Evolutionary conservation across 805 yeast species (phyloP), one percentile per base, ranked within the genome.

Genomic region (Ogataea nakhonphanomensis): DNA sequence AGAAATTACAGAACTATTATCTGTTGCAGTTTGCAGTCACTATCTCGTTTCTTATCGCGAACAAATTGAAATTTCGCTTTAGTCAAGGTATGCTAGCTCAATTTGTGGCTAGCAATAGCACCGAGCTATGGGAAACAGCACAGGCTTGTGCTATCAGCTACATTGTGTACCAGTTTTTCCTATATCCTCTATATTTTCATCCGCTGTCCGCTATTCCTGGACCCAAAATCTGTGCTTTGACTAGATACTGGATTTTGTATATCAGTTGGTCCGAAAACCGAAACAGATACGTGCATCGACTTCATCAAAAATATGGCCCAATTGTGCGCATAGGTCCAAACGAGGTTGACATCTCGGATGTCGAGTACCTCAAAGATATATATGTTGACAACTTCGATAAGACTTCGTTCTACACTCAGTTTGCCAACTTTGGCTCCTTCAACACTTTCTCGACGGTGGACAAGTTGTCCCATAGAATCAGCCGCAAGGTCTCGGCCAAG

Each of bases 251-350:
- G 57, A 65, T 67, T 13, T 57, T 71, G 25, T 69, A 68, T 38
- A 64, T 61, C 33, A 65, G 73, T 30, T 65, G 77, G 65, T 45
- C 59, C 9, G 78, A 73, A 43, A 69, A 73, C 43, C 66, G 84
- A 40, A 77, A 70, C 45, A 61, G 64, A 24, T 65, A 61, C 26
- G 73, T 81, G 3, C 73, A 78, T 41, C 28, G 54, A 3, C 59
- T 81, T 42, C 90, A 83, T 51, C 33, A 55, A 33, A 55, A 62
- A 42, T 79, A 79, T 50, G 90, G 89, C 1, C 72, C 81, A 7
- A 74, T 81, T 3, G 78, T 83, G 5, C 64, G 83, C 15, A 58
- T 83, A 10, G 70, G 78, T 1, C 88, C 89, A 2, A 59, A 64
- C 17, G 88, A 81, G 49, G 64, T 83, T 13, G 78, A 83, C 35